Percentiles rank a stretch among this genome's conserved stretches.
These are phyloP conservation scores for Plantago coronopus DNA, from an alignment of 305 asterid species.

Conservation along the genomic window DNA sequence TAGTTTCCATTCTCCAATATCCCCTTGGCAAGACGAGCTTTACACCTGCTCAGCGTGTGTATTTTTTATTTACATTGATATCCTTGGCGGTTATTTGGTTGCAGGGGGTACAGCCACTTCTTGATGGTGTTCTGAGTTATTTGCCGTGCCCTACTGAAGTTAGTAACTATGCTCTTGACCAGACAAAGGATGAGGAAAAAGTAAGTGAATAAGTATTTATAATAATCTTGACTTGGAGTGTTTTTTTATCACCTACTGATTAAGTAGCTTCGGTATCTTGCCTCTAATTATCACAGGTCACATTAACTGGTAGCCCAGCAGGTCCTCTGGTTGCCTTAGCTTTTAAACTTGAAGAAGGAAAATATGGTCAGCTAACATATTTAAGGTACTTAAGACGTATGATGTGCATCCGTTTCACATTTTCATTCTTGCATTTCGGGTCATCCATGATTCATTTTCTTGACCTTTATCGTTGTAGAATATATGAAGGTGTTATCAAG, in stretches of 20 bases:
- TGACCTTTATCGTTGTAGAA: conserved; percentile 45
- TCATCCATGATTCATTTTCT: conserved; percentile 4
- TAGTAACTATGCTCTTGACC: conserved; percentile 83
- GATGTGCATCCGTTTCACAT: not conserved
- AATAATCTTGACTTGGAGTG: conserved; percentile 15
- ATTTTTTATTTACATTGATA: conserved; percentile 11
- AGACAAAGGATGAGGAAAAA: conserved; percentile 88
- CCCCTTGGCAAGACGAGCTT: not conserved
- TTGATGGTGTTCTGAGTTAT: conserved; percentile 90
- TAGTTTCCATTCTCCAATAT: not conserved
- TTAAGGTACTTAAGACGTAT: conserved; percentile 51
- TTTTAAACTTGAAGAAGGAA: conserved; percentile 94
- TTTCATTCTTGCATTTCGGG: not conserved
- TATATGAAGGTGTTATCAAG: conserved; percentile 91
- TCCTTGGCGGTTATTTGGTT: conserved; percentile 27
- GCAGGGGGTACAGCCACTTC: conserved; percentile 95
- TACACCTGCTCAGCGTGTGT: conserved; percentile 1
- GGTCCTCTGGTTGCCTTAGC: conserved; percentile 98
- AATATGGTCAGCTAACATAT: conserved; percentile 93
- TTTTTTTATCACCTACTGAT: conserved; percentile 17
- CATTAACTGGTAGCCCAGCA: conserved; percentile 76
- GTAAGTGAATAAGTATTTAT: conserved; percentile 26
- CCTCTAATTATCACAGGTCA: conserved; percentile 47
- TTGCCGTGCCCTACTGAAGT: conserved; percentile 91
- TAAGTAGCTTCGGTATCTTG: conserved; percentile 12